Percentiles rank a stretch among this genome's conserved stretches.
Conservation (phyloP, 2,329 filamentous ascomycete genomes). For the Clonostachys byssicola region DNA sequence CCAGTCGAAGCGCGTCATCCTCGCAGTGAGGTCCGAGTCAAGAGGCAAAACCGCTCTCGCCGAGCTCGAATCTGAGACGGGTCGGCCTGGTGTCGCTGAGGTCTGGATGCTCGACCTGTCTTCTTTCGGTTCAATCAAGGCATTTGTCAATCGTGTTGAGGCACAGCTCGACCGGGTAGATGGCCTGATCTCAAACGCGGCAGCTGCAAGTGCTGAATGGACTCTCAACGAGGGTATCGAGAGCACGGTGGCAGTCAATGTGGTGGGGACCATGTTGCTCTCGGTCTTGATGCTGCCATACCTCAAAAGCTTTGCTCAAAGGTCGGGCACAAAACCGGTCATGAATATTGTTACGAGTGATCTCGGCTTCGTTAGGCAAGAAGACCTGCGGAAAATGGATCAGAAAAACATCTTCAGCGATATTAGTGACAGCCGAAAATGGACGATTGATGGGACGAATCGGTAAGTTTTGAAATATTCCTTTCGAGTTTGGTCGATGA, state of each 20-base stretch:
- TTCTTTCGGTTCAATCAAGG: constrained; percentile 1
- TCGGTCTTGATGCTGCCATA: constrained; percentile 34
- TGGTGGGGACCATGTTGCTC: constrained; percentile 33
- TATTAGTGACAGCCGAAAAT: not conserved
- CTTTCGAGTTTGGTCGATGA: not conserved
- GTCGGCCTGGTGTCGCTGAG: constrained; percentile 14
- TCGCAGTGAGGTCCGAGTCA: constrained; percentile 16
- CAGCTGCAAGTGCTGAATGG: not conserved
- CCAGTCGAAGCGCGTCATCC: constrained; percentile 20
- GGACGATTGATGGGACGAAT: not conserved
- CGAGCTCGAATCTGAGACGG: constrained; percentile 1
- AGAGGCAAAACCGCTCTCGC: constrained; percentile 3
- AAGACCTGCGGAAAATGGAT: constrained; percentile 1
- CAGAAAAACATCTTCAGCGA: not conserved
- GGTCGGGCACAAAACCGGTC: constrained; percentile 23
- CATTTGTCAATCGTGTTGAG: not conserved
- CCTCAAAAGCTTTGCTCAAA: constrained; percentile 27
- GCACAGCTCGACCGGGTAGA: not conserved
- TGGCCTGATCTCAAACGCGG: constrained; percentile 1
- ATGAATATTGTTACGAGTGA: constrained; percentile 34
- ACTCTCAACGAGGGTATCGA: not conserved
- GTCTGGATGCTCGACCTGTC: constrained; percentile 34
- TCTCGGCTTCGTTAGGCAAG: constrained; percentile 5
- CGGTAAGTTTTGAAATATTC: not conserved
- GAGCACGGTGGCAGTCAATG: constrained; percentile 3